A percentile compares a stretch with the other conserved stretches of the same genome.
These are phyloP conservation scores for Kregervanrija delftensis DNA, from an alignment of 805 yeast species.

Conservation along the genomic window DNA sequence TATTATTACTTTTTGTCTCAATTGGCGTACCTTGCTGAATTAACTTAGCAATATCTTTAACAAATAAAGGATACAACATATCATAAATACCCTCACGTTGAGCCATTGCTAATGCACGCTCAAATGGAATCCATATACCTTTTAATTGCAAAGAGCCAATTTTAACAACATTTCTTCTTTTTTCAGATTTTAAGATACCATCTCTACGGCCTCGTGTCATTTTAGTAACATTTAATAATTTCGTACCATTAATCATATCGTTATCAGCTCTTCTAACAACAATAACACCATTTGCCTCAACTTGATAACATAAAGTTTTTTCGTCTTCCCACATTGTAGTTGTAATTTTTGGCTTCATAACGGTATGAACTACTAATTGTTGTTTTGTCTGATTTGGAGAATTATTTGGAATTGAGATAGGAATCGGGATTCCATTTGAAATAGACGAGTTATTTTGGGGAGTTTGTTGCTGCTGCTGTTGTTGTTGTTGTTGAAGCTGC, in stretches of 20 bases:
- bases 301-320: slow-evolving; percentile 60
- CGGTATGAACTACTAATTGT: not conserved
- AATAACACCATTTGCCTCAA: slow-evolving; percentile 56
- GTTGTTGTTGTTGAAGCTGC: not conserved
- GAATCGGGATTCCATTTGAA: not conserved
- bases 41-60: slow-evolving; percentile 52
- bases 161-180: slow-evolving; percentile 57
- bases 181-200: slow-evolving; percentile 60
- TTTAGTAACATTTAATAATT: slow-evolving; percentile 57
- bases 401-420: slow-evolving; percentile 3
- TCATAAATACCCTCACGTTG: slow-evolving; percentile 61
- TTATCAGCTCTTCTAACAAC: slow-evolving; percentile 64
- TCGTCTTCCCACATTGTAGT: slow-evolving; percentile 52
- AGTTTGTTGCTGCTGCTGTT: not conserved
- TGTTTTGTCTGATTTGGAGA: slow-evolving; percentile 1
- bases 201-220: slow-evolving; percentile 68
- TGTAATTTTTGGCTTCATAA: not conserved
- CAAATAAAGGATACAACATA: slow-evolving; percentile 50
- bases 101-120: slow-evolving; percentile 62
- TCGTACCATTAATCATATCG: slow-evolving; percentile 65
- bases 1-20: too few species aligned
- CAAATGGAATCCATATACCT: slow-evolving; percentile 71
- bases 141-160: slow-evolving; percentile 68
- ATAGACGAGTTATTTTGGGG: not conserved
- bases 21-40: slow-evolving; percentile 32